Evolutionary conservation across 768 basidiomycete genomes (phyloP).

Genomic region (Suillus subaureus): DNA sequence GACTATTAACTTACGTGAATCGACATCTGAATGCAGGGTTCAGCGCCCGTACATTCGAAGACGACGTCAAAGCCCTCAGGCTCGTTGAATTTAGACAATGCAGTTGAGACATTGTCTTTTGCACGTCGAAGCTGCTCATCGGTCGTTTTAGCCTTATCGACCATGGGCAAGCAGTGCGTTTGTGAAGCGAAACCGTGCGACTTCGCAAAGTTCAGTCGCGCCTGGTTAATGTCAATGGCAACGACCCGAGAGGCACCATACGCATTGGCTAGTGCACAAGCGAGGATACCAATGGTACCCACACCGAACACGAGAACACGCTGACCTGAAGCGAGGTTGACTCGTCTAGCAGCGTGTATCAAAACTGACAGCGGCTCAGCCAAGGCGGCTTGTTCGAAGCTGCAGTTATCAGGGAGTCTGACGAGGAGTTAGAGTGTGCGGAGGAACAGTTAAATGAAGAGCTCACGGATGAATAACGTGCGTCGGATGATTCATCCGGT

Average conservation of each 20-base stretch:
- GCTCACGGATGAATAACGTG: conserved; percentile 86
- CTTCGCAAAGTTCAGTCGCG: conserved; percentile 78
- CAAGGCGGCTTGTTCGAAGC: conserved; percentile 82
- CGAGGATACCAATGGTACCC: conserved; percentile 91
- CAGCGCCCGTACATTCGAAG: conserved; percentile 95
- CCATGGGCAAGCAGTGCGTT: conserved; percentile 62
- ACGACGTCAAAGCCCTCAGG: conserved; percentile 89
- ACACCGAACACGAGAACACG: conserved; percentile 88
- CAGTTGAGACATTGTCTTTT: conserved; percentile 54
- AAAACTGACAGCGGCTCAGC: conserved; percentile 95
- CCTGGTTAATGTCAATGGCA: conserved; percentile 84
- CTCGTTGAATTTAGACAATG: conserved; percentile 57
- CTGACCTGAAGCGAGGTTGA: conserved; percentile 50
- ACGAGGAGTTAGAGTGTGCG: conserved; percentile 15
- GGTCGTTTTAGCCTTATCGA: conserved; percentile 49
- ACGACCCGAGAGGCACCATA: conserved; percentile 72
- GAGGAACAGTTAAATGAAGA: conserved; percentile 1
- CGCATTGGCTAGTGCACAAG: conserved; percentile 75
- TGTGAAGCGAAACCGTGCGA: conserved; percentile 75
- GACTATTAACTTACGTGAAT: conserved; percentile 66
- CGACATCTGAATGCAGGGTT: conserved; percentile 89
- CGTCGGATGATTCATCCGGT: conserved; percentile 86
- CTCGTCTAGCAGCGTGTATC: conserved; percentile 60
- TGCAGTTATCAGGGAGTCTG: conserved; percentile 75
- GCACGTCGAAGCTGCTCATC: conserved; percentile 62